These are phyloP conservation scores for Sanguinoderma infundibulare DNA, from an alignment of 1,284 basidiomycete genomes.

Conservation along the genomic window DNA sequence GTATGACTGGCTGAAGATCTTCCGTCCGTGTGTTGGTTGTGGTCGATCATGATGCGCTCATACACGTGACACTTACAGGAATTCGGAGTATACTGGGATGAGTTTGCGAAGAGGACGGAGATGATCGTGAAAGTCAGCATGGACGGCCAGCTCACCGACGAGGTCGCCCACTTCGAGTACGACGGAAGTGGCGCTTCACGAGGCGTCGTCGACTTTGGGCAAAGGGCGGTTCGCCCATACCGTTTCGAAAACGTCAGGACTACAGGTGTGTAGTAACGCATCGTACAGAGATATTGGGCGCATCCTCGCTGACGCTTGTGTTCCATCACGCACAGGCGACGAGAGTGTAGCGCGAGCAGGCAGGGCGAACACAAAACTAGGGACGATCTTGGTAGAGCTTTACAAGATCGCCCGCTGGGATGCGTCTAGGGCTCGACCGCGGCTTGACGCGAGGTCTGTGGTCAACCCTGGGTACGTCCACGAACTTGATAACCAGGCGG, in stretches of 20 bases:
- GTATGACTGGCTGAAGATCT: not conserved
- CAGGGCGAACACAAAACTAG: not conserved
- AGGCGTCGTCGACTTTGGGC: not conserved
- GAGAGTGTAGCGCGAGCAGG: not conserved
- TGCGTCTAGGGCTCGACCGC: not conserved
- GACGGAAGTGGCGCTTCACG: not conserved
- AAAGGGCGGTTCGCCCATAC: not conserved
- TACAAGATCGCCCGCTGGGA: not conserved
- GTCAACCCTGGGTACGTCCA: not conserved
- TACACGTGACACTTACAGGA: not conserved
- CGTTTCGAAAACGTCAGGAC: constrained; percentile 1
- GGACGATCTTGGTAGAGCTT: not conserved
- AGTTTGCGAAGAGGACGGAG: not conserved
- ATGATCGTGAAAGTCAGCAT: not conserved
- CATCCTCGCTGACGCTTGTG: not conserved
- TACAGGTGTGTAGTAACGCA: not conserved
- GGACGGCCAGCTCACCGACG: constrained; percentile 1
- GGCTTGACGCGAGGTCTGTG: not conserved
- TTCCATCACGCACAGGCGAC: not conserved
- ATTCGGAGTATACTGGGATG: not conserved
- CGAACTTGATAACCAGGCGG: not conserved
- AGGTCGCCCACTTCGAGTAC: not conserved
- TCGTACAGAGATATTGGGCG: not conserved
- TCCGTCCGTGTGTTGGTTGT: not conserved
- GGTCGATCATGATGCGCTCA: not conserved